Evolutionary conservation across 1,139 yeast genomes (phyloP).

Genomic region (Scheffersomyces stambukii): DNA sequence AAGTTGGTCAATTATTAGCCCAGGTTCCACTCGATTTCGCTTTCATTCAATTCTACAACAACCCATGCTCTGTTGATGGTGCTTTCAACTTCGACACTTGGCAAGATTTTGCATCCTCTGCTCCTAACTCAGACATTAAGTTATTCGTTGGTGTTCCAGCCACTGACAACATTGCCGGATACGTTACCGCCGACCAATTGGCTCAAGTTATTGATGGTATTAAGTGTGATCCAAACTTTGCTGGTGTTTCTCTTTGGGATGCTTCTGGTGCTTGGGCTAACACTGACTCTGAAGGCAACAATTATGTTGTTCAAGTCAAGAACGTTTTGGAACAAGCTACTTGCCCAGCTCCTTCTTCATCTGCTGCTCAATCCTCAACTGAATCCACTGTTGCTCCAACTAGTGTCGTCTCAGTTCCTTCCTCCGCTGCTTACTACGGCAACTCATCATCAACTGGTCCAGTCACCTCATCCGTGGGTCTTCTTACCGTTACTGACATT

Average conservation of each 20-base stretch:
- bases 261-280: constrained; percentile 79
- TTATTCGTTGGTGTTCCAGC: constrained; percentile 14
- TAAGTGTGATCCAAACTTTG: constrained; percentile 49
- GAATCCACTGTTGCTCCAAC: constrained; percentile 5
- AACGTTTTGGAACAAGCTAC: constrained; percentile 8
- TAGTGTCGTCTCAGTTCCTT: constrained; percentile 2
- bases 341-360: constrained; percentile 11
- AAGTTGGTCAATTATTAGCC: constrained; percentile 63
- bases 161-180: constrained; percentile 9
- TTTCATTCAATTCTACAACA: constrained; percentile 90
- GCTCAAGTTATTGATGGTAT: constrained; percentile 27
- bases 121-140: constrained; percentile 33
- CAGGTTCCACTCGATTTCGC: constrained; percentile 74
- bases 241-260: constrained; percentile 91
- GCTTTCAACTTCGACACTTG: constrained; percentile 83
- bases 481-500: constrained; percentile 24
- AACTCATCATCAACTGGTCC: constrained; percentile 5
- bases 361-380: constrained; percentile 7
- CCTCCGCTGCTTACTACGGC: constrained; percentile 7
- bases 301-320: constrained; percentile 12
- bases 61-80: constrained; percentile 60
- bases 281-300: constrained; percentile 17
- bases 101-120: constrained; percentile 56
- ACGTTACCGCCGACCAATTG: constrained; percentile 9
- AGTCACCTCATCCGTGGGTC: constrained; percentile 19